Evolutionary conservation across 2,329 filamentous ascomycete genomes (phyloP), one percentile per base, ranked within the genome.

Genomic region (Fusarium sp.): DNA sequence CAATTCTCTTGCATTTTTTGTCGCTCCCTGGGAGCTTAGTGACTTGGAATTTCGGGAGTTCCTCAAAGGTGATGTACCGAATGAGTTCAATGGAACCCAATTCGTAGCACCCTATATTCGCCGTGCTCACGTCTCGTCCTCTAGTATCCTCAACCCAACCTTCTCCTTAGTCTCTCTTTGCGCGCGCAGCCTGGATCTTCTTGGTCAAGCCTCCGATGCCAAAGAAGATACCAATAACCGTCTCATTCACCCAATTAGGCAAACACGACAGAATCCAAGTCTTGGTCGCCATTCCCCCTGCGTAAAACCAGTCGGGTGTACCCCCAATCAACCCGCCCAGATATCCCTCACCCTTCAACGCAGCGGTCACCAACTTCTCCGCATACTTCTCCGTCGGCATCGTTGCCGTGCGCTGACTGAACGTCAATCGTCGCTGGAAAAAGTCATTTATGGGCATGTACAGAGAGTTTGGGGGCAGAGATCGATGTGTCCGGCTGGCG

Each of bases 321-420:
- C 78, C 77, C 1, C 81, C 81, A n/a, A 82, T 42, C 75, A 77
- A 71, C 0, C 81, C 80, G 1, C 80, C 78, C 3, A 82, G 60
- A 67, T 78, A 82, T 0, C 82, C 81, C 68, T 83, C 81, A 2
- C 82, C 82, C 69, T 72, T 80, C 18, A 88, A 78, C 5, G 85
- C 85, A 33, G 83, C 81, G 1, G 56, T 65, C 9, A 87, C 87
- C 6, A 89, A 69, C 57, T 80, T 80, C 37, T 71, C 63, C 0
- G 87, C 86, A 71, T 86, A 89, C 1, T 62, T 77, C n/a, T 81
- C 78, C 0, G 86, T 86, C 25, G 81, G 79, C 75, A 88, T 80
- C 2, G 86, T 87, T 1, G 80, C 77, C 32, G 82, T 83, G 8
- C 81, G 85, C 82, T 89, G 87, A 68, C 85, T 87, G 59, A 86